Evolutionary conservation across 108 stramenopile species (phyloP), one percentile per base, ranked within the genome.

Genomic region (Parietichytrium sp.): DNA sequence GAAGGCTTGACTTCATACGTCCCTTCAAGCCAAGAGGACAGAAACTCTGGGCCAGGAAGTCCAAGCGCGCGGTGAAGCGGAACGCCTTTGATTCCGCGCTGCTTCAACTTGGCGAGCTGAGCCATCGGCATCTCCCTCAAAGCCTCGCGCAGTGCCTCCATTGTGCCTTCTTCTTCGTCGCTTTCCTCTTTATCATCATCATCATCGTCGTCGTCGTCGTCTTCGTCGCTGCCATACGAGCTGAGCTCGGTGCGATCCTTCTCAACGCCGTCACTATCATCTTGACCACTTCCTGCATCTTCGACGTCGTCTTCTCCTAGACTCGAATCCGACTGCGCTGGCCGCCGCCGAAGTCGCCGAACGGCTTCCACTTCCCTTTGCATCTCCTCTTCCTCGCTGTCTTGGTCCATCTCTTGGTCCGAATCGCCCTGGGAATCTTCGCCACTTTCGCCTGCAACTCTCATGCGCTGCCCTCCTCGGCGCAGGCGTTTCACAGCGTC

Each of bases 41-140:
- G 36, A 3, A 45, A 72, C 25, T 72, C 15, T 15, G 61, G 61
- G 10, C 61, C 61, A 25, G 61, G 61, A 27, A 72, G 61, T 10
- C 45, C 61, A 23, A 72, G 42, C 10, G 61, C 61, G 38, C 45
- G 36, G 42, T 72, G 61, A 10, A 72, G 33, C 0, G 61, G 61
- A 33, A 45, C 10, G 61, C 61, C 61, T 33, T 72, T 72, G 16
- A 72, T 10, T 7, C 61, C 61, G 38, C 45, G 38, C 42, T 45
- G 36, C 25, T 72, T 72, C 8, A 72, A 27, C 61, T 72, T 72
- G 10, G 61, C 61, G 6, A 72, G 61, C 20, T 72, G 16, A 33
- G 36, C 38, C 61, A 72, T 72, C 8, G 61, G 61, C 61, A 72
- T 72, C 10, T 72, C 61, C 15, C 61, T 33, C 61, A 72, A n/a